Evolutionary conservation across 1,284 basidiomycete species (phyloP).

Genomic region (Pseudozyma sp.): DNA sequence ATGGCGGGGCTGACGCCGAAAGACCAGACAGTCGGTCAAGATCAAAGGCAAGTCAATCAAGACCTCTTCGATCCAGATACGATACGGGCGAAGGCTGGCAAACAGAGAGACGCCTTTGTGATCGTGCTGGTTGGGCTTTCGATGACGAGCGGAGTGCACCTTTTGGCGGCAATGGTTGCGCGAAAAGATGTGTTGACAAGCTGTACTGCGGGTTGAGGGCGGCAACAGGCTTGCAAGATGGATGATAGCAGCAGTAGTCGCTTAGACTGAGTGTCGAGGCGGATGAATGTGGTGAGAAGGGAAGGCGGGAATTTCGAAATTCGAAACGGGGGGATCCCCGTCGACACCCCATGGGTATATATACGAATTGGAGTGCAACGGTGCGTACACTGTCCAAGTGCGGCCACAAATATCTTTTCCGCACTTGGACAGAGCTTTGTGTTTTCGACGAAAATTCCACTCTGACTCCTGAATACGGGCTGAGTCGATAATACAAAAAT

Average conservation of each 20-base stretch:
- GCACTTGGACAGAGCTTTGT: slow-evolving; percentile 24
- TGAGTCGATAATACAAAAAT: slow-evolving; percentile 21
- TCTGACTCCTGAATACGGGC: slow-evolving; percentile 12
- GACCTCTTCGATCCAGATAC: slow-evolving; percentile 39
- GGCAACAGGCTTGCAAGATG: slow-evolving; percentile 19
- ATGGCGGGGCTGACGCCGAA: slow-evolving; percentile 19
- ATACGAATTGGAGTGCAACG: slow-evolving; percentile 12
- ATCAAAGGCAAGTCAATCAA: slow-evolving; percentile 41
- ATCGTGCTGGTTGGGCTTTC: slow-evolving; percentile 22
- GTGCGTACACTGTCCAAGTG: slow-evolving; percentile 21
- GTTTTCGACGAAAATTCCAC: neutral
- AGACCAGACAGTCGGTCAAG: slow-evolving; percentile 14
- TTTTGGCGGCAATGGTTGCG: slow-evolving; percentile 1
- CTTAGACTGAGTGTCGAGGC: slow-evolving; percentile 49
- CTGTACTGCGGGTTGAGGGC: slow-evolving; percentile 20
- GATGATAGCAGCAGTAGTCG: slow-evolving; percentile 32
- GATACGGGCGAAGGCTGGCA: slow-evolving; percentile 17
- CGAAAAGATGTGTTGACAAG: slow-evolving; percentile 19
- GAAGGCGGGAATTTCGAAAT: slow-evolving; percentile 35
- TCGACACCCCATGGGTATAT: slow-evolving; percentile 25
- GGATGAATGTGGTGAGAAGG: slow-evolving; percentile 53
- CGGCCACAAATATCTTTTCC: slow-evolving; percentile 11
- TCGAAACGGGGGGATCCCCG: slow-evolving; percentile 31
- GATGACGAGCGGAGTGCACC: slow-evolving; percentile 18
- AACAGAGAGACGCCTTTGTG: neutral